Base-by-base conservation (phyloP, 495 filamentous ascomycete species). In the Wilcoxina mikolae region DNA sequence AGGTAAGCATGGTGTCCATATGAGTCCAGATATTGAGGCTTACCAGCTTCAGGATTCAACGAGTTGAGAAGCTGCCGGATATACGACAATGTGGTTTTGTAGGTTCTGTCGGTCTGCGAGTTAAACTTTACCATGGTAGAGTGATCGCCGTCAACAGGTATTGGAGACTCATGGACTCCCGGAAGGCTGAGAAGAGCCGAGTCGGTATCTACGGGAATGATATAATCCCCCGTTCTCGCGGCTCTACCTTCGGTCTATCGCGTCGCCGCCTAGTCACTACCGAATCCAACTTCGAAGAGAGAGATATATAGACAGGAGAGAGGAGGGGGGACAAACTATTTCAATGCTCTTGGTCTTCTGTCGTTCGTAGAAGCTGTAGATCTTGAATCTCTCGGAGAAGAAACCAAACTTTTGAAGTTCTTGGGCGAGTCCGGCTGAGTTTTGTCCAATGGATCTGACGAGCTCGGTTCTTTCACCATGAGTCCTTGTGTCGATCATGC, bases 101-200 rank as follows among this genome's bases (percentile, higher is more conserved):
- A 54, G 3, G 38, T 54, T 25, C 23, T 4, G 38, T 54, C 22
- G 4, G 51, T 44, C 22, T 44, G 31, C 4, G 4, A 7, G 18
- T 26, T 29, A 25, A 59, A 56, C 38, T 53, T 59, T 2, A 56
- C 53, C 46, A 59, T 51, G 2, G 45, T 48, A 2, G 25, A 56
- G 38, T 53, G 57, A 23, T 59, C 38, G 2, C 47, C 57, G 10
- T 53, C 33, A 11, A 56, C 47, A 0, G 18, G 28, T 1, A 47
- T 25, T 12, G 17, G 3, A 1, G 43, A 15, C 44, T 46, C 25
- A n/a, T 27, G 43, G 17, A 51, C 38, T 3, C 24, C 31, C 4
- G 51, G 51, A 4, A 42, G 38, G 29, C 46, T 50, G 3, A 52
- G 46, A 18, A 53, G 15, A 1, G 27, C 22, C 17, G 52, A 43